A percentile compares a stretch with the other conserved stretches of the same genome.
phyloP scores from a whole-genome alignment of 495 filamentous ascomycete genomes.

The Neurospora sublineolata region DNA sequence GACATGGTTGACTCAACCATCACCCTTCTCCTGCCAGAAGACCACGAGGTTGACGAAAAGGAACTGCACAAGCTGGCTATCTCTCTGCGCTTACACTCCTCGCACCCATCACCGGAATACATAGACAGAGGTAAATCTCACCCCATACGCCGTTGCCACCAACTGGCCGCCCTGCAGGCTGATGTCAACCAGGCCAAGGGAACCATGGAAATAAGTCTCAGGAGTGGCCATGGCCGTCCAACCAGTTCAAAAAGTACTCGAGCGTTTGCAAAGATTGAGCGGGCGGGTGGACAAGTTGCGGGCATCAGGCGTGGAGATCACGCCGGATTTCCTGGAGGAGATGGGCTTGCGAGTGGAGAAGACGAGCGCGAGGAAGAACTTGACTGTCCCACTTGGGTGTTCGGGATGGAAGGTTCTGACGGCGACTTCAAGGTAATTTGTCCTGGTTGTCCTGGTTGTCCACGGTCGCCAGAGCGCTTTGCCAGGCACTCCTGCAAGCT shows the following conservation, averaged over 20 bases:
- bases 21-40: neutral
- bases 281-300: neutral
- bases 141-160: neutral
- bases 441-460: neutral
- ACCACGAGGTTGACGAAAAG: neutral
- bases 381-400: constrained; percentile 27
- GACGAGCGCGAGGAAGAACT: constrained; percentile 52
- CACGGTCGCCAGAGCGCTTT: neutral
- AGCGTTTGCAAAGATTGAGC: neutral
- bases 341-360: constrained; percentile 55
- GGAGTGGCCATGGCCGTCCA: neutral
- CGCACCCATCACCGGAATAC: neutral
- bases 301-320: neutral
- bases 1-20: neutral
- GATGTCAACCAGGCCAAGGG: neutral
- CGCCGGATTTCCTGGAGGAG: neutral
- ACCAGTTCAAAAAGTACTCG: neutral
- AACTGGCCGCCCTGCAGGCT: neutral
- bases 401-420: neutral
- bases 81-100: neutral
- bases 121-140: neutral
- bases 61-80: neutral
- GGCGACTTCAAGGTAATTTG: neutral
- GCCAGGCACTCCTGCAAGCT: neutral
- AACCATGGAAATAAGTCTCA: neutral